A percentile compares a stretch with the other conserved stretches of the same genome.
Conservation (phyloP, 768 basidiomycete genomes). For the Dacryopinax primogenitus region DNA sequence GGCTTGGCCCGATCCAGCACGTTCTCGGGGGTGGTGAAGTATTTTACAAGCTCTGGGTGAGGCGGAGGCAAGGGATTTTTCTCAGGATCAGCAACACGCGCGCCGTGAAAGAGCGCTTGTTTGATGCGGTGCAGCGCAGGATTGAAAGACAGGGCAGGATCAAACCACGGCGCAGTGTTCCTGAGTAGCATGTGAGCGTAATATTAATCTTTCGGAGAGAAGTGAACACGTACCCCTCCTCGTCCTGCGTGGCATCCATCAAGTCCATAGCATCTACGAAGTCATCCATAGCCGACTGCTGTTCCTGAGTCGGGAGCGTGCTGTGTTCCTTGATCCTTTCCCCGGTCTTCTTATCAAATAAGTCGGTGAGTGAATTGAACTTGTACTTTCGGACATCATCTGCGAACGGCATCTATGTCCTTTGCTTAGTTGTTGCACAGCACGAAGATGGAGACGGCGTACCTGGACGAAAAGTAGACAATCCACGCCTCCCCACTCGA, state of each 20-base stretch:
- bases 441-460: constrained; percentile 15
- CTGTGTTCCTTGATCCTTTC: constrained; percentile 62
- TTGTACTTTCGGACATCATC: constrained; percentile 83
- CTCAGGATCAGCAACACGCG: constrained; percentile 60
- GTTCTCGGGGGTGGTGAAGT: constrained; percentile 61
- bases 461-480: constrained; percentile 78
- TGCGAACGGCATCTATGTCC: constrained; percentile 74
- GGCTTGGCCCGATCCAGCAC: constrained; percentile 48
- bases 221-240: constrained; percentile 45
- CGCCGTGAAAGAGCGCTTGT: constrained; percentile 84
- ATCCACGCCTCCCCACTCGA: constrained; percentile 49
- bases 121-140: constrained; percentile 83
- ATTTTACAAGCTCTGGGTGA: constrained; percentile 72
- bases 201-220: neutral
- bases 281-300: constrained; percentile 67
- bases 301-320: constrained; percentile 65
- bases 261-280: constrained; percentile 87
- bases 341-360: constrained; percentile 57
- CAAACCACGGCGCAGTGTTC: constrained; percentile 58
- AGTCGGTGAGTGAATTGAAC: constrained; percentile 64
- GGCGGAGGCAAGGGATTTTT: constrained; percentile 69
- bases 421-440: neutral
- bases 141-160: constrained; percentile 64
- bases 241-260: constrained; percentile 59
- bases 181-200: constrained; percentile 29